Evolutionary conservation across 495 filamentous ascomycete genomes (phyloP), one percentile per base, ranked within the genome.

Genomic region (Aspergillus sparsus): DNA sequence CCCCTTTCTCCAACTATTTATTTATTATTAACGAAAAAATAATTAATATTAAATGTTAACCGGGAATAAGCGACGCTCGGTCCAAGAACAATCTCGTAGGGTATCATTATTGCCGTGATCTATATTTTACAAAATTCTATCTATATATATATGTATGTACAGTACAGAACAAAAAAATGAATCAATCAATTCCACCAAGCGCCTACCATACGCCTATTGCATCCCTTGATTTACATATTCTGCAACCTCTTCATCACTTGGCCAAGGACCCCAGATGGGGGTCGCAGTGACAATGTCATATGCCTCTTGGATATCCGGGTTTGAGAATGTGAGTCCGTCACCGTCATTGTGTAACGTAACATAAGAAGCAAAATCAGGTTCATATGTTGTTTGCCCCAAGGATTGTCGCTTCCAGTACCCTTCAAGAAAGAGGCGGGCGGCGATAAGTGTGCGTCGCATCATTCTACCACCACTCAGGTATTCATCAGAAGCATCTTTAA

Each of bases 381-480:
- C 50, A 54, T 54, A 49, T 37, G 41, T 45, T 10, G 5, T 21
- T 13, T 50, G 47, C 6, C n/a, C 55, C 34, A 35, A 52, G 4
- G 34, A 32, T 32, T 49, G 36, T 13, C 55, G 53, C 57, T 21
- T 62, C 73, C 71, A 76, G 35, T 58, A 68, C 35, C 76, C 72
- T 59, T 88, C 84, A 32, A 87, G 64, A 54, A 80, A 83, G 35
- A 81, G 71, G 16, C 82, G 71, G 46, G 80, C 57, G n/a, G 84
- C 85, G 2, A 80, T 71, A 31, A 87, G 44, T 12, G 77, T 79
- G 31, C 73, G 74, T 42, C 81, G 75, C 68, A 82, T 70, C 67
- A 78, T 70, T 35, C 52, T 62, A 44, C 67, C 64, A 1, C 83
- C 83, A 51, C 80, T 82, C 18, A 64, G 21, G 12, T 62, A 65